A percentile compares a stretch with the other conserved stretches of the same genome.
phyloP scores from a whole-genome alignment of 2,329 filamentous ascomycete genomes.

The Furcasterigmium sp. region DNA sequence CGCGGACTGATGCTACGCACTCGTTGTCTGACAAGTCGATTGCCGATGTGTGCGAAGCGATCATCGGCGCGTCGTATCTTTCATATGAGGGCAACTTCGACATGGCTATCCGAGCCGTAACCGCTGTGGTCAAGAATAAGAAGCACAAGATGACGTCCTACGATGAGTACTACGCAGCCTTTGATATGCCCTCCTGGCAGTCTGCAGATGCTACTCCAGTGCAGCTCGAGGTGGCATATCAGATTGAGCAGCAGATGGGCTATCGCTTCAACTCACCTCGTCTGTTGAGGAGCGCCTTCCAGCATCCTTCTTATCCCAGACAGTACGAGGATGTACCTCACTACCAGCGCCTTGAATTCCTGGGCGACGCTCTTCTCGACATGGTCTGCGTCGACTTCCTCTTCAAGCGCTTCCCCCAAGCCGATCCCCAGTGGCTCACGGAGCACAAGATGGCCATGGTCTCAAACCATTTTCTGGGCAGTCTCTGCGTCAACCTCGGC shows the following conservation, averaged over 20 bases:
- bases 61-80: slow-evolving; percentile 81
- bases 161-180: slow-evolving; percentile 67
- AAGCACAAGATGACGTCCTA: slow-evolving; percentile 67
- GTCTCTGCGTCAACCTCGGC: slow-evolving; percentile 69
- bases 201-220: slow-evolving; percentile 53
- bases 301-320: slow-evolving; percentile 76
- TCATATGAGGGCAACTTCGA: slow-evolving; percentile 44
- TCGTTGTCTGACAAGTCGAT: slow-evolving; percentile 80
- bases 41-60: slow-evolving; percentile 88
- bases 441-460: slow-evolving; percentile 99
- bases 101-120: slow-evolving; percentile 58
- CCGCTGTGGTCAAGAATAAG: slow-evolving; percentile 61
- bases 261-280: slow-evolving; percentile 69
- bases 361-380: slow-evolving; percentile 85
- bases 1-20: slow-evolving; percentile 51
- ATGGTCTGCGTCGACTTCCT: slow-evolving; percentile 80
- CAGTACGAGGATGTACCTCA: slow-evolving; percentile 74
- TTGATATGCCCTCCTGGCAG: slow-evolving; percentile 69
- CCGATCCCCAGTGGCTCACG: slow-evolving; percentile 93
- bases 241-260: slow-evolving; percentile 53
- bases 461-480: slow-evolving; percentile 88
- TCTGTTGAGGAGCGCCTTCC: slow-evolving; percentile 78
- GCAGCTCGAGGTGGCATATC: slow-evolving; percentile 62
- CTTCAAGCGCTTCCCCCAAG: slow-evolving; percentile 68
- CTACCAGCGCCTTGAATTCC: slow-evolving; percentile 88